Evolutionary conservation across 352 stramenopile genomes (phyloP).

Genomic region (Globisporangium acanthophoron): DNA sequence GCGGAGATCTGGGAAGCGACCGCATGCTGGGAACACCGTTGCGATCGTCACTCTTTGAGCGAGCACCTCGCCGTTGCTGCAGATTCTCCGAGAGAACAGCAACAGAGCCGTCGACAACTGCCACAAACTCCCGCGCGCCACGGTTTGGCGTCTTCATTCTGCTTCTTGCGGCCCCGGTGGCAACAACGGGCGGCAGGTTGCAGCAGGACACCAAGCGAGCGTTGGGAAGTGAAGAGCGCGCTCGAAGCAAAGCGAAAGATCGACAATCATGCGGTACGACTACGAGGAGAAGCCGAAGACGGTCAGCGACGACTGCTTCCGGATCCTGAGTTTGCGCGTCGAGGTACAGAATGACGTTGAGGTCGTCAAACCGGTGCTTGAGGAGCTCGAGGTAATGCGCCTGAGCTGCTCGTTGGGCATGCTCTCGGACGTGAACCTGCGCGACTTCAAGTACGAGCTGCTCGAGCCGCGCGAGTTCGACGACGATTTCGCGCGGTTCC

Average conservation of each 20-base stretch:
- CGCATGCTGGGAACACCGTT: too few species aligned
- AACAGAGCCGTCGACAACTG: too few species aligned
- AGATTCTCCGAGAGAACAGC: too few species aligned
- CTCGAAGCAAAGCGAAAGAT: too few species aligned
- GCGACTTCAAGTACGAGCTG: conserved; percentile 48
- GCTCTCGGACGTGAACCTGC: conserved; percentile 29
- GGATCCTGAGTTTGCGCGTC: conserved; percentile 36
- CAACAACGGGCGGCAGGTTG: too few species aligned
- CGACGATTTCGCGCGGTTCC: conserved; percentile 47
- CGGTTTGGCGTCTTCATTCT: too few species aligned
- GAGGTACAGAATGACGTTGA: conserved; percentile 61
- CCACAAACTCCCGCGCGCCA: too few species aligned
- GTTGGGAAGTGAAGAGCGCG: background rate
- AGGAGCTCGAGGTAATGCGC: conserved; percentile 59
- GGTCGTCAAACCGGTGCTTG: conserved; percentile 58
- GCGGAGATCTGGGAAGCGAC: too few species aligned
- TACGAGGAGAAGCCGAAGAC: conserved; percentile 3
- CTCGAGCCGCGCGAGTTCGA: conserved; percentile 54
- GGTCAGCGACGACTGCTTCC: conserved; percentile 31
- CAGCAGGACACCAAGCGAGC: too few species aligned
- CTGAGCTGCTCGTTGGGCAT: conserved; percentile 46
- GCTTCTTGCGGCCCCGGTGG: too few species aligned
- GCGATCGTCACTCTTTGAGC: too few species aligned
- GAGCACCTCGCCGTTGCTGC: too few species aligned
- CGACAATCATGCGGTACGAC: conserved; percentile 1